Percentiles rank a stretch among this genome's conserved stretches.
Conservation (phyloP, 2,329 filamentous ascomycete genomes). For the Cercospora sp. region DNA sequence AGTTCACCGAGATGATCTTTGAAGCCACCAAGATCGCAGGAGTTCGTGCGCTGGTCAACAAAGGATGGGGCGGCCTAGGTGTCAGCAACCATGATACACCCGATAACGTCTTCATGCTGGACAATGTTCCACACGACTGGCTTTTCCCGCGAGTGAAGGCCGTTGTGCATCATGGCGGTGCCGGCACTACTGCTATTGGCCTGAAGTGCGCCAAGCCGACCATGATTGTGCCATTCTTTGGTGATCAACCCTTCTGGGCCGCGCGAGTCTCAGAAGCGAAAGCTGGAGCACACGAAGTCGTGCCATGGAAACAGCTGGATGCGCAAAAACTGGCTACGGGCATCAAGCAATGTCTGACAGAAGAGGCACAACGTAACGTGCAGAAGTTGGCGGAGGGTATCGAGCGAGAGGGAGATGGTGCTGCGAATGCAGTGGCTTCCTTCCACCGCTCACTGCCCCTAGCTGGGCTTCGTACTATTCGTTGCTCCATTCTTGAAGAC, state of each 20-base stretch:
- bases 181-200: slow-evolving; percentile 73
- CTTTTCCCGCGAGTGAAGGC: slow-evolving; percentile 67
- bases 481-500: slow-evolving; percentile 65
- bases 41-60: slow-evolving; percentile 69
- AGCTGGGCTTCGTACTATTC: slow-evolving; percentile 51
- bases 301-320: slow-evolving; percentile 68
- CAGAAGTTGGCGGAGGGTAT: slow-evolving; percentile 62
- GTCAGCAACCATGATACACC: slow-evolving; percentile 59
- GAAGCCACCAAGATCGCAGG: slow-evolving; percentile 65
- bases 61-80: slow-evolving; percentile 74
- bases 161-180: slow-evolving; percentile 75
- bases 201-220: slow-evolving; percentile 70
- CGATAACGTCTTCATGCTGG: slow-evolving; percentile 67
- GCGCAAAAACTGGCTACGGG: slow-evolving; percentile 67
- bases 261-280: slow-evolving; percentile 64
- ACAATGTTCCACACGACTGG: slow-evolving; percentile 76
- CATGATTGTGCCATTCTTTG: slow-evolving; percentile 78
- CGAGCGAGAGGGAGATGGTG: slow-evolving; percentile 66
- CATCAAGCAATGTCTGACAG: slow-evolving; percentile 65
- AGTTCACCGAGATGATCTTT: slow-evolving; percentile 70
- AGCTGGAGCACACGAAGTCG: slow-evolving; percentile 63
- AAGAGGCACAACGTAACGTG: slow-evolving; percentile 60
- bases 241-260: slow-evolving; percentile 78
- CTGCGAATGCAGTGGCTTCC: slow-evolving; percentile 65
- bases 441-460: slow-evolving; percentile 64